These are phyloP conservation scores for Neurospora pannonica DNA, from an alignment of 495 filamentous ascomycete genomes.

Conservation along the genomic window DNA sequence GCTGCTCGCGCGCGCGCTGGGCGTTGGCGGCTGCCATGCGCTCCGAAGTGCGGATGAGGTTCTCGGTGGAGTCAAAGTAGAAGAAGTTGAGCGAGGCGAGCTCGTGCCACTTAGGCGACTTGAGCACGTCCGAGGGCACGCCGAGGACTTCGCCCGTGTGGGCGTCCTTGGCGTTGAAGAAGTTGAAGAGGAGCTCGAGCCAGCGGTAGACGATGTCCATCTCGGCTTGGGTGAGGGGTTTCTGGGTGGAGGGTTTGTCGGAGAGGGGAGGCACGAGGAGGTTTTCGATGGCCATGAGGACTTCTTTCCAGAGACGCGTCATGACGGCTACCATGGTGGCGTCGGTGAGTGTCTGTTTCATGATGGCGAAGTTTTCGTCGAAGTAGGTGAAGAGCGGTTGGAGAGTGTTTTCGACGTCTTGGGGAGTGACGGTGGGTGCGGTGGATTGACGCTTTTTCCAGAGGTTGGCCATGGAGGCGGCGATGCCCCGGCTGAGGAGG, in stretches of 20 bases:
- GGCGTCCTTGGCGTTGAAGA: constrained; percentile 91
- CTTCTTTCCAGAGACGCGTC: constrained; percentile 97
- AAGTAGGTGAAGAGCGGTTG: constrained; percentile 93
- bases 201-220: constrained; percentile 92
- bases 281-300: constrained; percentile 79
- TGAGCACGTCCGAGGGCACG: constrained; percentile 82
- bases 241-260: constrained; percentile 87
- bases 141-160: constrained; percentile 81
- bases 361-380: constrained; percentile 97
- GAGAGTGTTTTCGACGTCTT: constrained; percentile 71
- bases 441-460: constrained; percentile 52
- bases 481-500: constrained; percentile 63
- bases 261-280: constrained; percentile 90
- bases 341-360: constrained; percentile 90
- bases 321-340: constrained; percentile 95
- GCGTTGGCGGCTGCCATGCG: constrained; percentile 86
- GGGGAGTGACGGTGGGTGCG: constrained; percentile 49
- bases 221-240: constrained; percentile 78
- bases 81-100: constrained; percentile 94
- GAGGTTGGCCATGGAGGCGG: constrained; percentile 71
- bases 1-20: constrained; percentile 50
- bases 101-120: constrained; percentile 96
- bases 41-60: constrained; percentile 84
- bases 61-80: constrained; percentile 90
- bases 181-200: constrained; percentile 84